Evolutionary conservation across 495 filamentous ascomycete genomes (phyloP).

Genomic region (Annulohypoxylon bovei): DNA sequence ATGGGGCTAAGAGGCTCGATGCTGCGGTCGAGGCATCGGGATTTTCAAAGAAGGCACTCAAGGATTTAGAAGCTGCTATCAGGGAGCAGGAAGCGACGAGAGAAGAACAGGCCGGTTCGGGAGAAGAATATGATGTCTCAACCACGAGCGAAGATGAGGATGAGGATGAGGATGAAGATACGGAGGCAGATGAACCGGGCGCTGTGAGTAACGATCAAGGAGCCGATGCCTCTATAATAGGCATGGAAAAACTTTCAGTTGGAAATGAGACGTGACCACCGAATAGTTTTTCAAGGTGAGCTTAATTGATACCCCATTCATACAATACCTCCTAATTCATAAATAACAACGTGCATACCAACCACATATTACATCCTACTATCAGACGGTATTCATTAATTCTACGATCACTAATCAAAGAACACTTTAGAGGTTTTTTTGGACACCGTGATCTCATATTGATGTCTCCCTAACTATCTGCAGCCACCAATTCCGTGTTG

Average conservation of each 20-base stretch:
- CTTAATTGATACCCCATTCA: constrained; percentile 34
- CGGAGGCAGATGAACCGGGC: constrained; percentile 24
- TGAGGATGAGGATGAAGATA: constrained; percentile 28
- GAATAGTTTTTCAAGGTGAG: background rate
- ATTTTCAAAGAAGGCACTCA: constrained; percentile 94
- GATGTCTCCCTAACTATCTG: constrained; percentile 37
- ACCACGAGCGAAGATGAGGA: constrained; percentile 46
- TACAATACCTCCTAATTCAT: background rate
- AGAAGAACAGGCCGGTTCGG: constrained; percentile 51
- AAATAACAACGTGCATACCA: background rate
- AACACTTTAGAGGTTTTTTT: background rate
- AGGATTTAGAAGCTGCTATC: constrained; percentile 91
- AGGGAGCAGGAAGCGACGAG: constrained; percentile 63
- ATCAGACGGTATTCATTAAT: background rate
- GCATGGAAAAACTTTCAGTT: constrained; percentile 30
- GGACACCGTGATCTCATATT: constrained; percentile 35
- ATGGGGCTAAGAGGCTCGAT: constrained; percentile 76
- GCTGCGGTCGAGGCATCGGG: constrained; percentile 91
- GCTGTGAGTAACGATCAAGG: constrained; percentile 3
- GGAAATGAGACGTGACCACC: constrained; percentile 26
- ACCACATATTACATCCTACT: background rate
- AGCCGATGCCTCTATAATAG: constrained; percentile 10
- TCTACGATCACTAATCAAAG: background rate
- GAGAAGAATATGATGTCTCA: constrained; percentile 50
- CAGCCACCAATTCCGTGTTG: constrained; percentile 35